Conservation (phyloP, 1,139 yeast genomes). For the Scheffersomyces lignicola region DNA sequence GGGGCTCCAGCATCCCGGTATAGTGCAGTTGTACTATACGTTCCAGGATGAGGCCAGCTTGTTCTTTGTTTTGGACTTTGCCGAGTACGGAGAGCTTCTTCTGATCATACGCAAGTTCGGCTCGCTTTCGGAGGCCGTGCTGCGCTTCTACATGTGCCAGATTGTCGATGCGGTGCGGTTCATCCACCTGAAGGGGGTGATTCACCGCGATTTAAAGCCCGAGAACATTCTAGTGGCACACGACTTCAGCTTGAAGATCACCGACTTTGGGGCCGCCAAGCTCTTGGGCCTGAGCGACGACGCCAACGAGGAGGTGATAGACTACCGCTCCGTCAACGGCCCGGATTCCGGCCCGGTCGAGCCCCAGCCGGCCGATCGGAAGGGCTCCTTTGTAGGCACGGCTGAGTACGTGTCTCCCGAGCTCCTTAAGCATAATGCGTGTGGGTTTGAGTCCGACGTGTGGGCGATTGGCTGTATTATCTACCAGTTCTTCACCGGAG, state of each 20-base stretch:
- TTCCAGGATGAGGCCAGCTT: slow-evolving; percentile 75
- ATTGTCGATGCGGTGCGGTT: slow-evolving; percentile 82
- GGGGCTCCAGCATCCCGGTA: slow-evolving; percentile 65
- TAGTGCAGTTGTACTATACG: slow-evolving; percentile 71
- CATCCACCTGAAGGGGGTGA: slow-evolving; percentile 81
- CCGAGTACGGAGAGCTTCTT: slow-evolving; percentile 75
- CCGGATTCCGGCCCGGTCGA: slow-evolving; percentile 11
- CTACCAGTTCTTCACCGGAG: slow-evolving; percentile 90
- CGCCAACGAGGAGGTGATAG: slow-evolving; percentile 31
- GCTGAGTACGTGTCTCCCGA: slow-evolving; percentile 89
- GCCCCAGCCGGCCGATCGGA: slow-evolving; percentile 38
- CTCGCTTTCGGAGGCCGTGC: slow-evolving; percentile 72
- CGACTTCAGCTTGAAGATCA: slow-evolving; percentile 79
- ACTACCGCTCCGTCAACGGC: slow-evolving; percentile 31
- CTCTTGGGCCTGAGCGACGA: slow-evolving; percentile 53
- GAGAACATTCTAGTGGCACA: slow-evolving; percentile 84
- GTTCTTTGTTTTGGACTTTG: slow-evolving; percentile 76
- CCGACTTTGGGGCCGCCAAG: slow-evolving; percentile 99
- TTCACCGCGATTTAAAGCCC: slow-evolving; percentile 94
- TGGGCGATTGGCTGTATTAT: slow-evolving; percentile 98
- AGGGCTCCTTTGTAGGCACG: slow-evolving; percentile 69
- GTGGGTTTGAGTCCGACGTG: slow-evolving; percentile 86
- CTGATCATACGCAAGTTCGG: slow-evolving; percentile 74
- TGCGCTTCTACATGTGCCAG: slow-evolving; percentile 75
- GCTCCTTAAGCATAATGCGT: slow-evolving; percentile 73